Evolutionary conservation across 2,329 filamentous ascomycete species (phyloP).

Genomic region (Aspergillus ochraceus): DNA sequence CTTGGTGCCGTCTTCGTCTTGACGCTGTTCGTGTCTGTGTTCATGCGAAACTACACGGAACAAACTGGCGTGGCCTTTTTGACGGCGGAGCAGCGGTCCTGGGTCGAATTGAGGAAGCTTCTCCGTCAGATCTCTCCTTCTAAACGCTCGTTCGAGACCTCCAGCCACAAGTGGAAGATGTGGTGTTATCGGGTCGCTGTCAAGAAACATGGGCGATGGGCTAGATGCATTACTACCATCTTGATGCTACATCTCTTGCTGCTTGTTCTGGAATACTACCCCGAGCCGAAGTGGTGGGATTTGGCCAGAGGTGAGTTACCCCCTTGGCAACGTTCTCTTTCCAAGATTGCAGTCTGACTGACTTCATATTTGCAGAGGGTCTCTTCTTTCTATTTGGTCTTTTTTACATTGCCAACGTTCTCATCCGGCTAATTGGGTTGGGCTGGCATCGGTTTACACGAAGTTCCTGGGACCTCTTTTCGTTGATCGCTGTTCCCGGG

Average conservation of each 20-base stretch:
- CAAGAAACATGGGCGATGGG: conserved; percentile 92
- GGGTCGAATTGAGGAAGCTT: conserved; percentile 91
- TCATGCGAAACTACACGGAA: conserved; percentile 99
- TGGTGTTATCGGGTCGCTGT: conserved; percentile 96
- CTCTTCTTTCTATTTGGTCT: conserved; percentile 80
- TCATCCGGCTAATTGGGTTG: conserved; percentile 80
- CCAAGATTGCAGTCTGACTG: conserved; percentile 20
- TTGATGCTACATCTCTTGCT: conserved; percentile 81
- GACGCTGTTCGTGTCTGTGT: conserved; percentile 96
- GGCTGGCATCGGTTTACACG: conserved; percentile 89
- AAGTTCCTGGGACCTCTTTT: conserved; percentile 95
- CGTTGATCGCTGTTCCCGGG: conserved; percentile 74
- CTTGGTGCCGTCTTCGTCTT: conserved; percentile 94
- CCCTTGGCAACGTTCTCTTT: not conserved
- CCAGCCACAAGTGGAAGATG: conserved; percentile 75
- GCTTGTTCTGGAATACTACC: conserved; percentile 81
- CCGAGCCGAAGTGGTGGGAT: conserved; percentile 72
- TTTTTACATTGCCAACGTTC: conserved; percentile 78
- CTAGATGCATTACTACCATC: conserved; percentile 74
- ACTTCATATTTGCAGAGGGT: conserved; percentile 50
- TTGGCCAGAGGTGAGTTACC: conserved; percentile 55
- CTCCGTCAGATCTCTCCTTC: conserved; percentile 91
- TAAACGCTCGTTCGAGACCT: conserved; percentile 80
- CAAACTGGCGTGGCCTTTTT: conserved; percentile 96
- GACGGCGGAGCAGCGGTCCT: conserved; percentile 92